These are phyloP conservation scores for Globomyces sp. DNA, from an alignment of 371 early-diverging fungal genomes.

Conservation along the genomic window DNA sequence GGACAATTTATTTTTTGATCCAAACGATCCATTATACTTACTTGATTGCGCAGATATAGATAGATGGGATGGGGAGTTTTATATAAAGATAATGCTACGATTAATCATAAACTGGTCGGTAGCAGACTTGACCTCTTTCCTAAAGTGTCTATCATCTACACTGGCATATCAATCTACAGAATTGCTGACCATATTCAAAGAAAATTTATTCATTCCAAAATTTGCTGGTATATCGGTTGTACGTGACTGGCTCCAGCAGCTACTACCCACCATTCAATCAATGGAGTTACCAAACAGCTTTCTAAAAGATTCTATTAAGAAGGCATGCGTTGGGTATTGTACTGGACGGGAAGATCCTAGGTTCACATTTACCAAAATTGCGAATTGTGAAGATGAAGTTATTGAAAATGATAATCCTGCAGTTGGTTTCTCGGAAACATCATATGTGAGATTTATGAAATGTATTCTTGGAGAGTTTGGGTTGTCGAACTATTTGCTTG, in stretches of 20 bases:
- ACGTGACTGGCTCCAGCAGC: conserved; percentile 14
- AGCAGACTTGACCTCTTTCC: conserved; percentile 4
- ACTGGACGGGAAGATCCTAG: conserved; percentile 13
- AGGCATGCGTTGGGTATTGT: conserved; percentile 9
- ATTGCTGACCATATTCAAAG: background rate
- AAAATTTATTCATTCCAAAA: conserved; percentile 8
- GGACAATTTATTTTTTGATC: conserved; percentile 5
- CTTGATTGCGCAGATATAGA: background rate
- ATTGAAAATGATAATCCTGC: conserved; percentile 1
- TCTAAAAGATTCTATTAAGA: background rate
- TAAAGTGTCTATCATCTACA: background rate
- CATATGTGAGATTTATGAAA: conserved; percentile 9
- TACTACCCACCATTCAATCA: conserved; percentile 4
- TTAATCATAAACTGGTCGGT: conserved; percentile 14
- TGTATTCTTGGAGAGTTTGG: conserved; percentile 14
- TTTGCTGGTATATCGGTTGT: conserved; percentile 8
- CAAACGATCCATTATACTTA: conserved; percentile 2
- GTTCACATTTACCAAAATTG: background rate
- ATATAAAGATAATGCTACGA: conserved; percentile 4
- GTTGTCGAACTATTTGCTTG: background rate
- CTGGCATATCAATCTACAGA: background rate
- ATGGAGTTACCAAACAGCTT: background rate
- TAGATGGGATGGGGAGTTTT: conserved; percentile 15
- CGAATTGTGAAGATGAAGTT: conserved; percentile 8
- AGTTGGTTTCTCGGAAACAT: conserved; percentile 11